Base-by-base conservation (phyloP, 208 protist genomes). In the Leishmania braziliensis region DNA sequence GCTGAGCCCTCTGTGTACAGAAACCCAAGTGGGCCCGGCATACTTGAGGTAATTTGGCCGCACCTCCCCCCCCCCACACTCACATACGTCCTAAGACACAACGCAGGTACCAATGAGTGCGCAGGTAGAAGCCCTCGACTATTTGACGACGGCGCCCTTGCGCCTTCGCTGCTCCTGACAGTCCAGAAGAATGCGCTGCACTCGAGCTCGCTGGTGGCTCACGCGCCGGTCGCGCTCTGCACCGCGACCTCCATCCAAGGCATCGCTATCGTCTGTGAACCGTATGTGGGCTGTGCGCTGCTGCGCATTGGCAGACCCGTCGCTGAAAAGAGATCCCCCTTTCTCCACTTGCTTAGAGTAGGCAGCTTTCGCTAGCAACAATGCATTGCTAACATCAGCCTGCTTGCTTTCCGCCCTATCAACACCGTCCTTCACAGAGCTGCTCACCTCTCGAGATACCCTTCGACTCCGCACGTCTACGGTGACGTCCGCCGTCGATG, bases 121-220 rank as follows among this genome's bases (percentile, higher is more conserved):
- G 26, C 26, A 62, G 16, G 36, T 60, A 36, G 56, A 71, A 36
- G 60, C n/a, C 39, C 9, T 29, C 48, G 66, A 23, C 16, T 58
- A 58, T 58, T 58, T 58, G 16, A 58, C 54, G 46, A 62, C 56
- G 51, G 12, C 0, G 0, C 5, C 16, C 23, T 51, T 53, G 5
- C 83, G 72, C 46, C 60, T 36, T 12, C 75, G 83, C 75, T 79
- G 83, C 81, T 84, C 81, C 60, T 84, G 26, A 9, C 81, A 84
- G 36, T 80, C 68, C 46, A 84, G 60, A 62, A 84, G 70, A 51
- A 80, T 46, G 8, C 56, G 2, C 43, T 63, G 81, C 70, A 78
- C 76, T n/a, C 81, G 75, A 80, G 36, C 39, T 1, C 66, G 62
- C 56, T 84, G 81, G 50, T 54, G 76, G 9, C 26, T 33, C 18